phyloP scores from a whole-genome alignment of 306 rosid species.

The Cyamopsis tetragonoloba region DNA sequence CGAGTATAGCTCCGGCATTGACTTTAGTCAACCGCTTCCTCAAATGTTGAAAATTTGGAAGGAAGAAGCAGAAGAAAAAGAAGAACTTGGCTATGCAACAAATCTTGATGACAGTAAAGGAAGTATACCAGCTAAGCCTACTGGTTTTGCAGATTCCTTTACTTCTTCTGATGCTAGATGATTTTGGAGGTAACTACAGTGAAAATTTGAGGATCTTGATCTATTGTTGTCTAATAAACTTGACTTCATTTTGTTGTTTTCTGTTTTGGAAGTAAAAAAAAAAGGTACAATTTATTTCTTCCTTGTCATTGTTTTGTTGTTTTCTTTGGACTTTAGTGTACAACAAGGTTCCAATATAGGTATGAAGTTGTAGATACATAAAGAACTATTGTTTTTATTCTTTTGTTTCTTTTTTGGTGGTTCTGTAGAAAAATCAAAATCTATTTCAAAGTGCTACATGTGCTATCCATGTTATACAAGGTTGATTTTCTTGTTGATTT shows the following conservation, averaged over 20 bases:
- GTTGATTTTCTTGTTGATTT: no score
- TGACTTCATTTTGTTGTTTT: not conserved
- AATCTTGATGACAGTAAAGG: conserved; percentile 52
- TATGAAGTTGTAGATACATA: conserved; percentile 13
- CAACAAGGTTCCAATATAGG: not conserved
- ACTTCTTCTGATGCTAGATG: conserved; percentile 65
- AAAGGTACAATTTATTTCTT: not conserved
- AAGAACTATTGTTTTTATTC: not conserved
- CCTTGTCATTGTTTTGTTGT: not conserved
- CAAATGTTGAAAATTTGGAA: conserved; percentile 71
- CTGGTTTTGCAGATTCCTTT: conserved; percentile 68
- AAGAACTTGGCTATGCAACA: conserved; percentile 38
- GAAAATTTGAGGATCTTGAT: not conserved
- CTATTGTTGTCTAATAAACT: not conserved
- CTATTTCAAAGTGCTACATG: not conserved
- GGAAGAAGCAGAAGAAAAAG: conserved; percentile 58
- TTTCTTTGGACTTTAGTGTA: conserved; percentile 4
- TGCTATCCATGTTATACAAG: not conserved
- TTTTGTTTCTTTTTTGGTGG: not conserved
- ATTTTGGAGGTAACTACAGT: conserved; percentile 23
- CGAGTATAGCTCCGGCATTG: conserved; percentile 40
- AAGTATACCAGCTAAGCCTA: conserved; percentile 64
- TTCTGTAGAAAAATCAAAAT: not conserved
- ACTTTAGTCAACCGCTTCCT: conserved; percentile 56
- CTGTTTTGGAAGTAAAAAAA: conserved; percentile 11